A percentile compares a stretch with the other conserved stretches of the same genome.
Conservation (phyloP, 768 basidiomycete genomes). For the Erythrobasidium yunnanense region DNA sequence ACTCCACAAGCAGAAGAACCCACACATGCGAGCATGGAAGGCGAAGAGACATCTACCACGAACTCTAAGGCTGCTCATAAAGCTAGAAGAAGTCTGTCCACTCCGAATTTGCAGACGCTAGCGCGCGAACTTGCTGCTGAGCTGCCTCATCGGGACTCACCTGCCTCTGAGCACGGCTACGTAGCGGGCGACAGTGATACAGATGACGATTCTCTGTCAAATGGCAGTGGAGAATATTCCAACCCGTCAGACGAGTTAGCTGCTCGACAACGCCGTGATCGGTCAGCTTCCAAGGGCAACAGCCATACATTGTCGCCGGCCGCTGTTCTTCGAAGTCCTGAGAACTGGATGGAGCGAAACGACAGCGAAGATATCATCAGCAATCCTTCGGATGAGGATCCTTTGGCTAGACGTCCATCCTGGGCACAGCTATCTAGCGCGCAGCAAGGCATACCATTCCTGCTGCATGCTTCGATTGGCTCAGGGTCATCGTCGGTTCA, state of each 20-base stretch:
- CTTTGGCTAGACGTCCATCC: not conserved
- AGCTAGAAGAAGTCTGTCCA: conserved; percentile 2
- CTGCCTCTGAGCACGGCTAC: not conserved
- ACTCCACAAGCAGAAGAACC: no score
- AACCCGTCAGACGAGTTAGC: conserved; percentile 14
- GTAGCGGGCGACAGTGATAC: not conserved
- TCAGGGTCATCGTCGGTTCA: not conserved
- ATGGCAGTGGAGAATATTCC: conserved; percentile 4
- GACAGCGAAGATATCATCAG: conserved; percentile 1
- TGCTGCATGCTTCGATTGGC: not conserved
- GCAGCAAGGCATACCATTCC: not conserved
- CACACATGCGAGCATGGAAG: no score
- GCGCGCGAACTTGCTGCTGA: no score
- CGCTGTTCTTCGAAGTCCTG: not conserved
- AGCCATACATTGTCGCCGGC: conserved; percentile 5
- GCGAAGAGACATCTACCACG: no score
- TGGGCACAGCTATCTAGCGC: not conserved
- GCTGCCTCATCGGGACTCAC: no score
- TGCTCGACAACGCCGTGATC: conserved; percentile 5
- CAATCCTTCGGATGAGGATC: conserved; percentile 10
- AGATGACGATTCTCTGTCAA: not conserved
- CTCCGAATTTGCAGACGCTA: conserved; percentile 6
- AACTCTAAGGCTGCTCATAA: not conserved
- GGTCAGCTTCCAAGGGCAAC: not conserved
- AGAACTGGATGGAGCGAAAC: conserved; percentile 7